Evolutionary conservation across 163 green algal species (phyloP), one percentile per base, ranked within the genome.

Genomic region (Scenedesmus sp.): DNA sequence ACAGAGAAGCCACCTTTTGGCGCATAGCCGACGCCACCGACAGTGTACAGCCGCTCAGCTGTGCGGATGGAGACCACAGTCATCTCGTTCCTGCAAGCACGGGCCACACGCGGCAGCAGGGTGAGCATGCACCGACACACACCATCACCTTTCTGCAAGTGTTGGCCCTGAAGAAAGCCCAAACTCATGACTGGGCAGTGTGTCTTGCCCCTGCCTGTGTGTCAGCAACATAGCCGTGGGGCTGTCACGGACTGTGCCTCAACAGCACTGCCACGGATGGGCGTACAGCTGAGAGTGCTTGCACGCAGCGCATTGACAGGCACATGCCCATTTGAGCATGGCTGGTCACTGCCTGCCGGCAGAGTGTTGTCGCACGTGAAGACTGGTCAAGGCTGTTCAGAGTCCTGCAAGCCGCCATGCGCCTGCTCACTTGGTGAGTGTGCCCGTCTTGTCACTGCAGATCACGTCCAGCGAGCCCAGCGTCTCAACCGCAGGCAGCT

Each of bases 401-500:
- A 76, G 30, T 18, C 65, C 65, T 40, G 30, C 65, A 76, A 76
- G 65, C 73, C 73, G 5, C 2, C 13, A 3, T 82, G 37, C 73
- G 20, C 3, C 13, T 35, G 0, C 65, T 76, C 65, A 40, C 79
- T 85, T 86, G 40, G 85, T 90, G 35, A 90, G 70, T 5, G 85
- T 90, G 79, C 87, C 61, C 12, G 81, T 96, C 91, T 96, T 96
- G 79, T 96, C 94, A 26, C 35, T 90, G 90, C 94, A 96, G 85
- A 96, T 96, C 42, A 96, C 92, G 22, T 92, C 94, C 43, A 94
- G 93, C 61, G 85, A 93, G 42, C 94, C 94, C 26, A 96, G 92
- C 6, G 94, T 96, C 91, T 96, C 94, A 12, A 96, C 94, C 22
- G 88, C 93, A 7, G 94, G 94, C 81, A 96, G 83, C 81, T 93